Evolutionary conservation across 2,329 filamentous ascomycete species (phyloP), one percentile per base, ranked within the genome.

Genomic region (Epichloe typhina): DNA sequence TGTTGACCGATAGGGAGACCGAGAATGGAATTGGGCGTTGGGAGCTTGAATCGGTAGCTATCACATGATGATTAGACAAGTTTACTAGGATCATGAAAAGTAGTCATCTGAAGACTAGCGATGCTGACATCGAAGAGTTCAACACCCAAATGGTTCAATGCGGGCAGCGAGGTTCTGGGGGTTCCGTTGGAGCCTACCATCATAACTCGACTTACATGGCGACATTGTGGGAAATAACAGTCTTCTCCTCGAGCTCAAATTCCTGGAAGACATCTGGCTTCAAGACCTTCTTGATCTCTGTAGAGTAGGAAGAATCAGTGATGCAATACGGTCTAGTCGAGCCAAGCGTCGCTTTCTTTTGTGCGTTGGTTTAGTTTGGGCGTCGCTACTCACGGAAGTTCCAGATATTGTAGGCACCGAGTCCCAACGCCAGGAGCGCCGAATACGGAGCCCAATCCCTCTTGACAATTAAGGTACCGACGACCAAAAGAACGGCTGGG

Each of bases 1-100:
- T 98, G 93, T 74, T 98, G 93, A 65, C 93, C 93, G 73, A 97
- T 97, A 58, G 93, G 91, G 42, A 97, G 86, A 64, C 93, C 93
- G 62, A 97, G 87, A 67, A 96, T 88, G 59, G 86, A 80, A 61
- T 75, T 84, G 40, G 83, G 72, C 48, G 76, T 76, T 52, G 90
- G 90, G 40, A 98, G 86, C 57, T 79, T 77, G 74, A 97, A 96
- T 64, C 93, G 89, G 77, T 97, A 98, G 73, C 84, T 88, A 54
- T 23, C 15, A n/a, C n/a, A 11, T 41, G 33, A 23, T 36, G 26
- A 9, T 33, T 23, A 50, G 31, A 19, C 51, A 6, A 36, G n/a
- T 12, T 21, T 21, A 46, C 8, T 39, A 17, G 5, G 5, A 19
- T 35, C 11, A 38, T 36, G 9, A 19, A 12, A 8, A n/a, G 12